Base-by-base conservation (phyloP, 768 basidiomycete species). In the Lentinula detonsa region DNA sequence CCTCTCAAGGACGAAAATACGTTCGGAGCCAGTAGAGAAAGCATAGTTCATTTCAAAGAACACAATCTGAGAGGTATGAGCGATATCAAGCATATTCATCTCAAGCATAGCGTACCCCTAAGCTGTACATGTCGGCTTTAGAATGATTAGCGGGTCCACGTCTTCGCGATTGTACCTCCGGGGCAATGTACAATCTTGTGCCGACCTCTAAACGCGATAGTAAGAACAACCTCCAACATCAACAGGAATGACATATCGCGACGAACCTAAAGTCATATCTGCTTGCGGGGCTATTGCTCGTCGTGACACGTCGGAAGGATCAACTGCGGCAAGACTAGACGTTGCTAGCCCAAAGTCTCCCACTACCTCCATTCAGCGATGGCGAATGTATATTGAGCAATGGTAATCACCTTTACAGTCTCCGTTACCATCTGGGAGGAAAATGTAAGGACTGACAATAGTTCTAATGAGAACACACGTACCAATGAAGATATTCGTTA, bases 21-120 rank as follows among this genome's bases (percentile, higher is more conserved):
- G 85, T 68, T 98, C 95, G 18, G 90, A 81, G 1, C 84, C 86
- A 0, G 95, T 97, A 10, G 82, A 76, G 73, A 97, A 93, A 16
- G 76, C 67, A 72, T 88, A 92, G 71, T 93, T 95, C 94, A 97
- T 96, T 75, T 98, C 95, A 68, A 98, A 97, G 73, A 97, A 97
- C 13, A 97, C 95, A 65, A 98, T 87, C 92, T 95, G 63, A 42
- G 31, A 48, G 60, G 4, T 46, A 52, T 59, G 21, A 63, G 21
- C 37, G 2, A 58, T 16, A 33, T 15, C 10, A 18, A 42, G n/a
- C 9, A 18, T 46, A 21, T 60, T 18, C 31, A n/a, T 18, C 46
- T 21, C 13, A 59, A 16, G 11, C 15, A 21, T 10, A 8, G 77
- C 86, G 56, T 69, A 93, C 93, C 23, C 95, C 95, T 9, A 96